Conservation (phyloP, 176 grass and related monocot genomes). For the Ensete ventricosum region DNA sequence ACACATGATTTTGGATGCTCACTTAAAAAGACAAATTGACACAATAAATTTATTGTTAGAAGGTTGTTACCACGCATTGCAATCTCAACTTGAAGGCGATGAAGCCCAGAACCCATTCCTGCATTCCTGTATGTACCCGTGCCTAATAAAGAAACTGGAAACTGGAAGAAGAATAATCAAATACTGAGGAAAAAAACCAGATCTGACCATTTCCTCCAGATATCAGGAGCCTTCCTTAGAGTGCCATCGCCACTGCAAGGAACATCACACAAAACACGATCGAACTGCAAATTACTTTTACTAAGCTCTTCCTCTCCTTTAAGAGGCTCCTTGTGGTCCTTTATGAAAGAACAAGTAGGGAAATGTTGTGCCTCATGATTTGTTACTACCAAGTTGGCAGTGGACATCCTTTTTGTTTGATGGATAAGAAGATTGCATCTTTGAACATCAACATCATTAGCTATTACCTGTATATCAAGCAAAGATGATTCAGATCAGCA, state of each 20-base stretch:
- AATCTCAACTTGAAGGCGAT: slow-evolving; percentile 92
- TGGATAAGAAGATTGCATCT: slow-evolving; percentile 99
- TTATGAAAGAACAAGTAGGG: slow-evolving; percentile 52
- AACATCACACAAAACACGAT: slow-evolving; percentile 88
- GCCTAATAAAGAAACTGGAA: slow-evolving; percentile 18
- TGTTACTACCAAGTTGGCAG: slow-evolving; percentile 91
- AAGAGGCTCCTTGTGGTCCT: slow-evolving; percentile 28
- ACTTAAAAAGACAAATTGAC: slow-evolving; percentile 5
- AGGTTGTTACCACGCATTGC: slow-evolving; percentile 73
- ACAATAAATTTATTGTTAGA: neutral
- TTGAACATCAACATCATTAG: slow-evolving; percentile 96
- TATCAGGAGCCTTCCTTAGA: slow-evolving; percentile 92
- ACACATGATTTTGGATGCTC: neutral
- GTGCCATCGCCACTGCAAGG: slow-evolving; percentile 99
- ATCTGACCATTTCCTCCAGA: slow-evolving; percentile 93
- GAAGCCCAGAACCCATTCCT: slow-evolving; percentile 86
- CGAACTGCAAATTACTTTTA: slow-evolving; percentile 58
- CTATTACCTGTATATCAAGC: slow-evolving; percentile 54
- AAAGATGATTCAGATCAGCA: neutral
- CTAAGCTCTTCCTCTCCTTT: slow-evolving; percentile 22
- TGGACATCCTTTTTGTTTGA: slow-evolving; percentile 98
- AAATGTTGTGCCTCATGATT: slow-evolving; percentile 98
- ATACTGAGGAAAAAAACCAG: neutral
- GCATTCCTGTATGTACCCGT: slow-evolving; percentile 62
- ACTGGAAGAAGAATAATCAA: slow-evolving; percentile 2